A percentile compares a stretch with the other conserved stretches of the same genome.
Conservation (phyloP, 345 rosid genomes). For the Salix arbutifolia region DNA sequence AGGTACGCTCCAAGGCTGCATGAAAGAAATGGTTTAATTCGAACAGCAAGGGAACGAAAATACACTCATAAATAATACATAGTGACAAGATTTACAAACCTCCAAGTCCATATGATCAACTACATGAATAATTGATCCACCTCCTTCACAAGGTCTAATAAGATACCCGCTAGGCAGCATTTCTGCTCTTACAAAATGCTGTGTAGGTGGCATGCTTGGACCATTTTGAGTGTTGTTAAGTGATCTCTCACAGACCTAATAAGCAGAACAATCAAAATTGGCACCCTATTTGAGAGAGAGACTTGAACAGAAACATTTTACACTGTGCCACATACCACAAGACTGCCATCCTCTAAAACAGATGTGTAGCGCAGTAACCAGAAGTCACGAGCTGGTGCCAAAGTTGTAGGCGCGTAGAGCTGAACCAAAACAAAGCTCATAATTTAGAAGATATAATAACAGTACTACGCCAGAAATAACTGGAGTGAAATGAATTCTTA, state of each 20-base stretch:
- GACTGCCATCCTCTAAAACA: constrained; percentile 97
- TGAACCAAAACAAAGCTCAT: constrained; percentile 22
- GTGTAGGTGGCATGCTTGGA: constrained; percentile 90
- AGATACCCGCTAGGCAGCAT: constrained; percentile 96
- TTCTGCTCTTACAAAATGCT: constrained; percentile 98
- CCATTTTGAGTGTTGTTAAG: constrained; percentile 93
- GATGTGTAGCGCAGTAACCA: constrained; percentile 96
- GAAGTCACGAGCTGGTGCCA: constrained; percentile 99
- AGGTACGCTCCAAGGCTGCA: constrained; percentile 95
- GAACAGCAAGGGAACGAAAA: not conserved
- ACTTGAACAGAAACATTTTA: not conserved
- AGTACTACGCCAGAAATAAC: not conserved
- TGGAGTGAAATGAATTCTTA: constrained; percentile 11
- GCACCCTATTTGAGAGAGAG: not conserved
- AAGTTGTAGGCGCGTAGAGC: constrained; percentile 98
- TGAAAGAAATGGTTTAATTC: not conserved
- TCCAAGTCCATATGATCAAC: constrained; percentile 98
- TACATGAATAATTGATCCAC: constrained; percentile 92
- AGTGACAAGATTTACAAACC: constrained; percentile 35
- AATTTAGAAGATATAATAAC: not conserved
- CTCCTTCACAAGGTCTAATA: constrained; percentile 96
- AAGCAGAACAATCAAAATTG: not conserved
- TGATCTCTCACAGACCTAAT: constrained; percentile 92
- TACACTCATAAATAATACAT: not conserved
- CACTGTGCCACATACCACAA: constrained; percentile 59